A percentile compares a stretch with the other conserved stretches of the same genome.
Conservation (phyloP, 345 rosid species). For the Moricandia moricandioides region DNA sequence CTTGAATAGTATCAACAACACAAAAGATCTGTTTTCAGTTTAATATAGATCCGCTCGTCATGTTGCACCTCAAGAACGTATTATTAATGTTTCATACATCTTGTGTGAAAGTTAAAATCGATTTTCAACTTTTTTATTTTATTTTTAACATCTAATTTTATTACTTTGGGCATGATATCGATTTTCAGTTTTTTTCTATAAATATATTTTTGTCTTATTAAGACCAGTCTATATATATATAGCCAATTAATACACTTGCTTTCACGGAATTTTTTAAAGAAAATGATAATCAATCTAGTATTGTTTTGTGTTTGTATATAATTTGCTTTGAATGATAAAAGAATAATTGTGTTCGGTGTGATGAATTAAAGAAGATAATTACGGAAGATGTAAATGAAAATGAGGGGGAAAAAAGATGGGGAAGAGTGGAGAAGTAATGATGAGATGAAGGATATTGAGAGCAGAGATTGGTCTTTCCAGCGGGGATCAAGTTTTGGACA, state of each 20-base stretch:
- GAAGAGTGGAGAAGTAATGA: constrained; percentile 59
- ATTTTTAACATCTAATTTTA: too few relatives aligned
- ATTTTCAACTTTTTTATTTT: too few relatives aligned
- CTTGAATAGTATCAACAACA: background rate
- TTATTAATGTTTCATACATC: too few relatives aligned
- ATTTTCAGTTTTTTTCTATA: too few relatives aligned
- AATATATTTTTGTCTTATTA: background rate
- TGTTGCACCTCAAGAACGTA: too few relatives aligned
- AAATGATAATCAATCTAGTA: background rate
- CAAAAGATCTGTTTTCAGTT: too few relatives aligned
- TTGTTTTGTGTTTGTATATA: background rate
- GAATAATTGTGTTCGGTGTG: background rate
- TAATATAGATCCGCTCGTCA: too few relatives aligned
- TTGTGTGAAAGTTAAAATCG: too few relatives aligned
- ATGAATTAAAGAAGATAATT: background rate
- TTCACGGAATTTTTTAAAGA: background rate
- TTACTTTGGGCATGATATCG: too few relatives aligned
- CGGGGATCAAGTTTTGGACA: constrained; percentile 44
- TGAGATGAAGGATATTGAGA: constrained; percentile 48
- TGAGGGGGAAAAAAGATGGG: background rate
- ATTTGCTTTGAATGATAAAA: background rate
- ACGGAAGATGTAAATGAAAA: background rate
- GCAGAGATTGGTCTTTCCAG: constrained; percentile 40
- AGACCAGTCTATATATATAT: background rate
- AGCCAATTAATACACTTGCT: background rate